phyloP scores from a whole-genome alignment of 352 stramenopile genomes.

The Pythium phragmitis region DNA sequence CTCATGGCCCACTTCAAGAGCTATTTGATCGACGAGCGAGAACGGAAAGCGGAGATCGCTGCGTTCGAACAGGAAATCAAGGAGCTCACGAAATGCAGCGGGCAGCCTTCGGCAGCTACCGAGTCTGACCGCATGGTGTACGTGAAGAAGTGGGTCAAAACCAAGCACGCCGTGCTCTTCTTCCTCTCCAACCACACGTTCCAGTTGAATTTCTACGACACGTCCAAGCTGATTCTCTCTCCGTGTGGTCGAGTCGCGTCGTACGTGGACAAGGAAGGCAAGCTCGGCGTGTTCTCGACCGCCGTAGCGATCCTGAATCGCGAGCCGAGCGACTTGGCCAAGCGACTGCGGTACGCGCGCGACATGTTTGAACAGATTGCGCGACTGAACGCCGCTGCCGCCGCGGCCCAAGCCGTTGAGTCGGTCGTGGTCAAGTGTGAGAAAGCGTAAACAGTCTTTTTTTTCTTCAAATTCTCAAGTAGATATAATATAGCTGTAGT shows the following conservation, averaged over 20 bases:
- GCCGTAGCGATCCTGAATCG: constrained; percentile 54
- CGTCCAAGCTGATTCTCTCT: constrained; percentile 95
- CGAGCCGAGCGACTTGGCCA: constrained; percentile 65
- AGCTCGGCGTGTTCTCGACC: constrained; percentile 51
- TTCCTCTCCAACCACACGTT: constrained; percentile 95
- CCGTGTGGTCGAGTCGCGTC: constrained; percentile 89
- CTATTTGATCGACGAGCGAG: constrained; percentile 92
- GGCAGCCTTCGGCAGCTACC: constrained; percentile 1
- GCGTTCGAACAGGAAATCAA: constrained; percentile 30
- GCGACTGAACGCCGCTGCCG: constrained; percentile 19
- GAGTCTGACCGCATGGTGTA: constrained; percentile 74
- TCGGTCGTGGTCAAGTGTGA: constrained; percentile 1
- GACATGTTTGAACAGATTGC: constrained; percentile 97
- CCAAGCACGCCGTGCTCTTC: constrained; percentile 97
- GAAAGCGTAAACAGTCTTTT: constrained; percentile 5
- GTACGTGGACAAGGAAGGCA: constrained; percentile 79
- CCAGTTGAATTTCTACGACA: constrained; percentile 96
- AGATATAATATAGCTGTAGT: constrained; percentile 16
- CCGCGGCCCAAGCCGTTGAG: constrained; percentile 4
- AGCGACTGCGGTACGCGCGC: constrained; percentile 91
- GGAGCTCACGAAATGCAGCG: constrained; percentile 8
- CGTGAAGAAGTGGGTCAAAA: constrained; percentile 99
- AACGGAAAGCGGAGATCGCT: constrained; percentile 25
- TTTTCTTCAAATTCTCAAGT: neutral
- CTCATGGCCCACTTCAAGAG: constrained; percentile 97